These are phyloP conservation scores for Bretschneidera sinensis DNA, from an alignment of 345 rosid genomes.

Conservation along the genomic window DNA sequence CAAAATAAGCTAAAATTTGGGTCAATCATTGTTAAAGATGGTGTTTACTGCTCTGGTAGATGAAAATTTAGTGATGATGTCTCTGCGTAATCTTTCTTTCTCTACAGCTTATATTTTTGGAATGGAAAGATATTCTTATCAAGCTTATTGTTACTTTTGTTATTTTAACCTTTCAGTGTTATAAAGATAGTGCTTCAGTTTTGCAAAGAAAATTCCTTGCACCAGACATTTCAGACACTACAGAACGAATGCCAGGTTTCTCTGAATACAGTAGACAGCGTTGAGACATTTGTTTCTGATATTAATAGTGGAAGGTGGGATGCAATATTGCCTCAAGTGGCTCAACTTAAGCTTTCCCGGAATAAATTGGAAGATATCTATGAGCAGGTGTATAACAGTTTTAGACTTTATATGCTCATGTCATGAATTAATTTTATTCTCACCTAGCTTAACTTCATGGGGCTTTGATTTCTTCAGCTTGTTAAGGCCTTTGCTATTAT, in stretches of 20 bases:
- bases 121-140: background rate
- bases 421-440: too few relatives aligned
- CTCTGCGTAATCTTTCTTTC: background rate
- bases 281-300: constrained; percentile 89
- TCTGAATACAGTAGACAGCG: constrained; percentile 85
- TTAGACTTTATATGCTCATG: too few relatives aligned
- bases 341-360: constrained; percentile 93
- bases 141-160: background rate
- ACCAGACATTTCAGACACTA: constrained; percentile 88
- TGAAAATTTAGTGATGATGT: constrained; percentile 5
- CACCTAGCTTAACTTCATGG: too few relatives aligned
- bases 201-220: constrained; percentile 94
- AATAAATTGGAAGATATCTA: constrained; percentile 85
- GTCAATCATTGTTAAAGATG: too few relatives aligned
- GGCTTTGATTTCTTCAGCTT: too few relatives aligned
- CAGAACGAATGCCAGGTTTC: constrained; percentile 97
- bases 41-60: too few relatives aligned
- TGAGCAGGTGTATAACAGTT: constrained; percentile 48
- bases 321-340: constrained; percentile 83
- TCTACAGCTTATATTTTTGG: background rate
- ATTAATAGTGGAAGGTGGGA: constrained; percentile 94
- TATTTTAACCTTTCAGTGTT: constrained; percentile 46
- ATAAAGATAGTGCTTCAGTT: constrained; percentile 96
- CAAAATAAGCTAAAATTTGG: too few relatives aligned
- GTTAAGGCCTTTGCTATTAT: too few relatives aligned